Conservation (phyloP, 768 basidiomycete species). For the Suillus variegatus region DNA sequence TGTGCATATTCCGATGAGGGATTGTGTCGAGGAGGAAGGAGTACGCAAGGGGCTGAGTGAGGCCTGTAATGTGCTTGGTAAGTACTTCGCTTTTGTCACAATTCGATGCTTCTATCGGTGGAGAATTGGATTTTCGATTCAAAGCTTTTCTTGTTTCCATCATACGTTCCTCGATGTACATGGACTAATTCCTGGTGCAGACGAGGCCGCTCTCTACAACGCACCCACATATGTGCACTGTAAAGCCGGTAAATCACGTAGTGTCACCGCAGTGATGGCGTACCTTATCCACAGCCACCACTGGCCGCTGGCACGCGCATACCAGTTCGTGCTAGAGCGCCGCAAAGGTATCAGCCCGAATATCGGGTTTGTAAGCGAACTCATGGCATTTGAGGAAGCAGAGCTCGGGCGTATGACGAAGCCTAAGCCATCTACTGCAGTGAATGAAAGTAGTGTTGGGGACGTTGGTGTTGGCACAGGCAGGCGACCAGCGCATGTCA, state of each 20-base stretch:
- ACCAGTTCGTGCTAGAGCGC: conserved; percentile 88
- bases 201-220: conserved; percentile 88
- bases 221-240: conserved; percentile 95
- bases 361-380: conserved; percentile 95
- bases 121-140: conserved; percentile 1
- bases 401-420: conserved; percentile 62
- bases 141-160: background rate
- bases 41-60: conserved; percentile 80
- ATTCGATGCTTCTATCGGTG: background rate
- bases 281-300: conserved; percentile 97
- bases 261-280: conserved; percentile 95
- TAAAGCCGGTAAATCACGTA: conserved; percentile 93
- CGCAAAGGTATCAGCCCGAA: conserved; percentile 96
- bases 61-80: conserved; percentile 86
- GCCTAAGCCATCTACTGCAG: conserved; percentile 14
- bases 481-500: conserved; percentile 62
- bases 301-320: conserved; percentile 92
- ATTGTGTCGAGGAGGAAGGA: conserved; percentile 93
- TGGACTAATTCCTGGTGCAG: conserved; percentile 39
- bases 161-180: conserved; percentile 7
- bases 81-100: conserved; percentile 30
- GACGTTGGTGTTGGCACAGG: conserved; percentile 20
- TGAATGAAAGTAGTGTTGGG: conserved; percentile 15
- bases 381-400: conserved; percentile 96
- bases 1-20: conserved; percentile 86